Conservation (phyloP, 1,284 basidiomycete genomes). For the Chondrostereum purpureum region DNA sequence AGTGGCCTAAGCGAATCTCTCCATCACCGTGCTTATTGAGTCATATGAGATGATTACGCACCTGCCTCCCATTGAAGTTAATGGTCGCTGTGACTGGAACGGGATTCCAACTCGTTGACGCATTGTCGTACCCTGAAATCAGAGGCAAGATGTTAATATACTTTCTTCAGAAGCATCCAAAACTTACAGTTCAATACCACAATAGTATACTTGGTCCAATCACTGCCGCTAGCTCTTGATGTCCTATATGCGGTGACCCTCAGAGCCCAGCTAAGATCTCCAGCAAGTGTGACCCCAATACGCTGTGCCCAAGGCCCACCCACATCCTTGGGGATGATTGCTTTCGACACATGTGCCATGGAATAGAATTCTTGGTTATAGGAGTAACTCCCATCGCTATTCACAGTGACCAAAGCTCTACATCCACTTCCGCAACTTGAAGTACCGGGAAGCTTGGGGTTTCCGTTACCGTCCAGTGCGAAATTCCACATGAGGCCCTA, state of each 20-base stretch:
- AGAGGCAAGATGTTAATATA: neutral
- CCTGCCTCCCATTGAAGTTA: slow-evolving; percentile 17
- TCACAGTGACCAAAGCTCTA: slow-evolving; percentile 44
- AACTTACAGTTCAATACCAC: slow-evolving; percentile 41
- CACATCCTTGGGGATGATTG: slow-evolving; percentile 43
- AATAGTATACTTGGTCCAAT: slow-evolving; percentile 44
- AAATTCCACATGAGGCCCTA: slow-evolving; percentile 50
- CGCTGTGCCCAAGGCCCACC: slow-evolving; percentile 48
- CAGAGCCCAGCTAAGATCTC: slow-evolving; percentile 34
- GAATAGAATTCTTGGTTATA: slow-evolving; percentile 49
- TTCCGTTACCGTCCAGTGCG: slow-evolving; percentile 39
- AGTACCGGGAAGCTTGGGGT: slow-evolving; percentile 41
- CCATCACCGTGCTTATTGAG: neutral
- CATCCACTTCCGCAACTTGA: slow-evolving; percentile 41
- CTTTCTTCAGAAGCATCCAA: neutral
- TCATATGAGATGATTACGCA: slow-evolving; percentile 1
- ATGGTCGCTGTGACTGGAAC: slow-evolving; percentile 15
- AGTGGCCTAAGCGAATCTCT: slow-evolving; percentile 23
- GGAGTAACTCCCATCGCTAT: slow-evolving; percentile 36
- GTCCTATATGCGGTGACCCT: slow-evolving; percentile 47
- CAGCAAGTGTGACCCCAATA: slow-evolving; percentile 34
- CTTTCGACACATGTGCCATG: slow-evolving; percentile 51
- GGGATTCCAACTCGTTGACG: slow-evolving; percentile 21
- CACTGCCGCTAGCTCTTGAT: slow-evolving; percentile 30
- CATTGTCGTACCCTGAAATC: slow-evolving; percentile 33